Conservation (phyloP, 148 eudicot species). For the Heliosperma pusillum region DNA sequence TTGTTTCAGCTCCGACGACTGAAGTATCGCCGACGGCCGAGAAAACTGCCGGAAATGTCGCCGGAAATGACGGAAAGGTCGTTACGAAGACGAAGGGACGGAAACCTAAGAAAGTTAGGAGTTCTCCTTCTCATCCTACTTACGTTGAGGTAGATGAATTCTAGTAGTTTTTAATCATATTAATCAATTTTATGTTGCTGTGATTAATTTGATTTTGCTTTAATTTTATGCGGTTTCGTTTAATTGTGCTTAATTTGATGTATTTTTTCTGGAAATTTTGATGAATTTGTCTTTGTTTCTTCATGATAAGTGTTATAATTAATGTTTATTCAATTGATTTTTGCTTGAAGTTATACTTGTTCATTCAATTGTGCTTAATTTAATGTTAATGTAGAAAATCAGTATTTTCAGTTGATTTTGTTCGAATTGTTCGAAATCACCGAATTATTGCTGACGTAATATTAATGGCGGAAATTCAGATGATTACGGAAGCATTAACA, state of each 20-base stretch:
- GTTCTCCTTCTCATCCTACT: conserved; percentile 44
- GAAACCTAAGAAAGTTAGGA: conserved; percentile 34
- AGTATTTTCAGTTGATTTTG: neutral
- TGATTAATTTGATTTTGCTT: neutral
- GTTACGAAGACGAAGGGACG: conserved; percentile 32
- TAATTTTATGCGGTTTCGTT: neutral
- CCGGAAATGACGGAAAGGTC: conserved; percentile 13
- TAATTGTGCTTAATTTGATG: neutral
- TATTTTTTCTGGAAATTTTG: no score
- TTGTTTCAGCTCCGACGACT: conserved; percentile 21
- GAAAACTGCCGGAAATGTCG: conserved; percentile 18
- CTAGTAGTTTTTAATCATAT: neutral
- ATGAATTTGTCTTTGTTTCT: neutral
- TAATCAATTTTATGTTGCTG: neutral
- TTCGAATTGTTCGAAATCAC: neutral
- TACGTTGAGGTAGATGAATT: conserved; percentile 39
- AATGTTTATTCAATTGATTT: neutral
- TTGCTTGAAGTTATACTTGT: neutral
- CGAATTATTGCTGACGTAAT: neutral
- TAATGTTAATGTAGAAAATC: neutral
- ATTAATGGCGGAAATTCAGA: conserved; percentile 25
- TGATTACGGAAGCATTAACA: conserved; percentile 47
- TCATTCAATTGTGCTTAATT: neutral
- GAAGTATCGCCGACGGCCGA: conserved; percentile 23
- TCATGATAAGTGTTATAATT: no score